These are phyloP conservation scores for Epicoccum nigrum DNA, from an alignment of 2,329 filamentous ascomycete genomes.

Conservation along the genomic window DNA sequence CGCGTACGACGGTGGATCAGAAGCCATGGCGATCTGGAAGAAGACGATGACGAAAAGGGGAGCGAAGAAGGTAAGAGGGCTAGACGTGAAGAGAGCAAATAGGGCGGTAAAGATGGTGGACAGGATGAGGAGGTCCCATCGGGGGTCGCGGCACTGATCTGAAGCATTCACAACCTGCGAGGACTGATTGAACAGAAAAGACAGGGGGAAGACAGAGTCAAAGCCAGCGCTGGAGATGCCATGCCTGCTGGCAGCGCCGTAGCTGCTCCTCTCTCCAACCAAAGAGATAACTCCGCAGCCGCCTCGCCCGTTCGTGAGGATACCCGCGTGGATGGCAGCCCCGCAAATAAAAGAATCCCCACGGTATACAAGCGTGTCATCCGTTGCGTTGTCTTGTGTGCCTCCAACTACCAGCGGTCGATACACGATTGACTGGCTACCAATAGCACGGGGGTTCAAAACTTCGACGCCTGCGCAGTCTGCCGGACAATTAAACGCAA, in stretches of 20 bases:
- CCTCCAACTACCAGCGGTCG: slow-evolving; percentile 72
- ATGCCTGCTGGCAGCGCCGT: slow-evolving; percentile 30
- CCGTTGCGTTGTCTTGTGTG: slow-evolving; percentile 32
- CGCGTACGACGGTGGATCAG: slow-evolving; percentile 41
- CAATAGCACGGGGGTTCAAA: slow-evolving; percentile 59
- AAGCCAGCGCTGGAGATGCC: slow-evolving; percentile 43
- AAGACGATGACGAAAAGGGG: slow-evolving; percentile 40
- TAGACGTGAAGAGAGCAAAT: slow-evolving; percentile 40
- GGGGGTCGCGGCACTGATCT: slow-evolving; percentile 40
- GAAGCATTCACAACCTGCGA: slow-evolving; percentile 20
- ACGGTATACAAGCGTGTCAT: slow-evolving; percentile 34
- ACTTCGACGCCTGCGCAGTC: slow-evolving; percentile 57
- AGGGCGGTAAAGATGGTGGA: slow-evolving; percentile 41
- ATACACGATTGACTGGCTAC: slow-evolving; percentile 68
- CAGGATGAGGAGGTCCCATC: slow-evolving; percentile 42
- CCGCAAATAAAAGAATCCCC: slow-evolving; percentile 49
- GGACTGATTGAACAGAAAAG: slow-evolving; percentile 37
- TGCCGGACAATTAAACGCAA: slow-evolving; percentile 63
- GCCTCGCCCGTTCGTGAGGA: slow-evolving; percentile 35
- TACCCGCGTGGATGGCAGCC: slow-evolving; percentile 45
- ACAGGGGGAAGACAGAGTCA: slow-evolving; percentile 43
- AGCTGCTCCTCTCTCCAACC: slow-evolving; percentile 33
- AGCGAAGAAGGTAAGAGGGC: slow-evolving; percentile 38
- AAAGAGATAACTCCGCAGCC: slow-evolving; percentile 44
- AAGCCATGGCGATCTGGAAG: slow-evolving; percentile 46